Percentiles rank a stretch among this genome's conserved stretches.
phyloP scores from a whole-genome alignment of 148 eudicot species.

The Cornus kousa region DNA sequence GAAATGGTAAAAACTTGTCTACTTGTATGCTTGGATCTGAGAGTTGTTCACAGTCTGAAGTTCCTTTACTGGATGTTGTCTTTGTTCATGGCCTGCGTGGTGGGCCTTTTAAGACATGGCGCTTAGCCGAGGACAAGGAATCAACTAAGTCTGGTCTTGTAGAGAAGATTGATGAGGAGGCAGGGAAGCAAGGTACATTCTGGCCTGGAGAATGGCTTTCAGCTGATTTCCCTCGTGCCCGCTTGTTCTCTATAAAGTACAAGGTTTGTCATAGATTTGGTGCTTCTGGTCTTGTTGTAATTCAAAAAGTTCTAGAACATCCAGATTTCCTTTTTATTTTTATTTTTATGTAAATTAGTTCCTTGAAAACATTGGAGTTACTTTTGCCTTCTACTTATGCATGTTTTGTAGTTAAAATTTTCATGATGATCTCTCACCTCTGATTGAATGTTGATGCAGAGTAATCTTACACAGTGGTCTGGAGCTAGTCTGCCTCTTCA shows the following conservation, averaged over 20 bases:
- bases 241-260: slow-evolving; percentile 90
- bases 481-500: slow-evolving; percentile 99
- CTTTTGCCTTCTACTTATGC: not conserved
- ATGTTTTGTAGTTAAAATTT: not conserved
- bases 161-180: slow-evolving; percentile 97
- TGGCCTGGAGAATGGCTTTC: slow-evolving; percentile 99
- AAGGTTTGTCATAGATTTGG: slow-evolving; percentile 61
- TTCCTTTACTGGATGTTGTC: slow-evolving; percentile 66
- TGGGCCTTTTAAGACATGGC: slow-evolving; percentile 97
- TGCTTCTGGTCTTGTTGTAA: not conserved
- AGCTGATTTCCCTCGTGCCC: slow-evolving; percentile 87
- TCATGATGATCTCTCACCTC: slow-evolving; percentile 14
- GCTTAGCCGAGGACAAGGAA: slow-evolving; percentile 89
- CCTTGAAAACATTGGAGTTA: not conserved
- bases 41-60: slow-evolving; percentile 26
- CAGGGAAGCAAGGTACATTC: slow-evolving; percentile 92
- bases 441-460: slow-evolving; percentile 54
- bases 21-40: slow-evolving; percentile 21
- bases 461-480: slow-evolving; percentile 98
- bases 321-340: not conserved
- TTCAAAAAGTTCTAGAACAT: not conserved
- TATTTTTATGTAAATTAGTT: not conserved
- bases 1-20: slow-evolving; percentile 22
- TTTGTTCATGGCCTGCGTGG: slow-evolving; percentile 99
- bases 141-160: slow-evolving; percentile 98